Evolutionary conservation across 78 protist genomes (phyloP).

Genomic region (Parvularia atlantis): DNA sequence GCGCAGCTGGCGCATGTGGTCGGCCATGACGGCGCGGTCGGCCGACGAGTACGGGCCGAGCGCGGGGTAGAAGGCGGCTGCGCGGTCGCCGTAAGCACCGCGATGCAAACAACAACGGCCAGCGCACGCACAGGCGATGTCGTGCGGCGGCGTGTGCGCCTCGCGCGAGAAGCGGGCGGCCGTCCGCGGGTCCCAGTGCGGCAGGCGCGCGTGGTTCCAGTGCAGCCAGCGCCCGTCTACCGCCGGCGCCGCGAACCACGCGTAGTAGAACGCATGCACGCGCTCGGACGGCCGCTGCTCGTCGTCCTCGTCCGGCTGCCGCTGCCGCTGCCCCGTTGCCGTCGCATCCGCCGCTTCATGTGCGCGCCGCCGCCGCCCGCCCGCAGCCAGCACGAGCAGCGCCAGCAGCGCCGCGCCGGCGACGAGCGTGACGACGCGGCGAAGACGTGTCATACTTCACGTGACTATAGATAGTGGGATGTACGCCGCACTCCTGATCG

Average conservation of each 20-base stretch:
- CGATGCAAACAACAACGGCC: not conserved
- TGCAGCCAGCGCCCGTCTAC: constrained; percentile 20
- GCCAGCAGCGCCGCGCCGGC: too few relatives aligned
- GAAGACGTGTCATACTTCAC: too few relatives aligned
- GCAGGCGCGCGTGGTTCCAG: constrained; percentile 34
- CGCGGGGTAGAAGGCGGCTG: constrained; percentile 27
- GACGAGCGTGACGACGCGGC: too few relatives aligned
- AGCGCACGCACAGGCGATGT: not conserved
- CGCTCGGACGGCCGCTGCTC: too few relatives aligned
- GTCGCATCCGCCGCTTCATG: too few relatives aligned
- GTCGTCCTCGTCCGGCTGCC: too few relatives aligned
- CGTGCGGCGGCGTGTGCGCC: not conserved
- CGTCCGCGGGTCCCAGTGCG: not conserved
- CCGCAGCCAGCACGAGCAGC: too few relatives aligned
- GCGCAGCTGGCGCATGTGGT: constrained; percentile 12
- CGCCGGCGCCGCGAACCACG: constrained; percentile 33
- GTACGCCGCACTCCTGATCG: too few relatives aligned
- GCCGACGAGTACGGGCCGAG: constrained; percentile 25
- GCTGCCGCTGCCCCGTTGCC: too few relatives aligned
- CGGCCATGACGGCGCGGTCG: not conserved
- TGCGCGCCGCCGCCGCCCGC: too few relatives aligned
- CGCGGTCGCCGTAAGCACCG: constrained; percentile 15
- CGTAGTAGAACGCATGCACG: constrained; percentile 32
- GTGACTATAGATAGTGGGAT: too few relatives aligned
- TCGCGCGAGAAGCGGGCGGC: not conserved